These are phyloP conservation scores for Aspergillus versicolor DNA, from an alignment of 2,329 filamentous ascomycete species.

Conservation along the genomic window DNA sequence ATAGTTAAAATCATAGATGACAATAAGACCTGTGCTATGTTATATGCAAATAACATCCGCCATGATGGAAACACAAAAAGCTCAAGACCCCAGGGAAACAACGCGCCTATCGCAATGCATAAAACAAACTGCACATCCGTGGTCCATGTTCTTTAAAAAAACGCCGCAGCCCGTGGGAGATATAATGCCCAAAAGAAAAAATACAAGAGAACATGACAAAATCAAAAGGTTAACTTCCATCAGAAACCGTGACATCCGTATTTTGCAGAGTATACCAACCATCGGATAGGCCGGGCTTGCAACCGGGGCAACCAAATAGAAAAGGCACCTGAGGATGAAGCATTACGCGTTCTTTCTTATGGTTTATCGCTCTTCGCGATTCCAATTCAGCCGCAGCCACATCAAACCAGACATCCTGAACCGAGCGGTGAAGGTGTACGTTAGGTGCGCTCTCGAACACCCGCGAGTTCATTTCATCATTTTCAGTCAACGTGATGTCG, in stretches of 20 bases:
- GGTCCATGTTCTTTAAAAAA: constrained; percentile 4
- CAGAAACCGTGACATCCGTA: neutral
- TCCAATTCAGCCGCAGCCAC: constrained; percentile 33
- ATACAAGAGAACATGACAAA: neutral
- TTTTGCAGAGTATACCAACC: constrained; percentile 33
- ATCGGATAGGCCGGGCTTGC: constrained; percentile 19
- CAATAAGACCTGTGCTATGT: no score
- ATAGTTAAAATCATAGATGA: neutral
- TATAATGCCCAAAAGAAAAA: neutral
- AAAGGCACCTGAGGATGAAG: constrained; percentile 37
- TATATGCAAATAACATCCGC: neutral
- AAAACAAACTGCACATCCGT: constrained; percentile 5
- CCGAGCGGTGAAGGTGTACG: constrained; percentile 30
- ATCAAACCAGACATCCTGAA: constrained; percentile 43
- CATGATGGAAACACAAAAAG: neutral
- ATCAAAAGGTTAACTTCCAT: neutral
- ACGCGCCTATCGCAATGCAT: constrained; percentile 12
- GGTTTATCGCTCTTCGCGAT: constrained; percentile 28
- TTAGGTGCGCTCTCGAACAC: constrained; percentile 35
- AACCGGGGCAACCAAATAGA: constrained; percentile 37
- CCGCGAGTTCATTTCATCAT: constrained; percentile 38
- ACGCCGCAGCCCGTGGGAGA: constrained; percentile 9
- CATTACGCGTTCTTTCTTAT: constrained; percentile 34
- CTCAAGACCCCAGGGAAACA: neutral
- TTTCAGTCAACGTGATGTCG: constrained; percentile 38